Evolutionary conservation across 2,329 filamentous ascomycete species (phyloP).

Genomic region (Ascochyta rabiei): DNA sequence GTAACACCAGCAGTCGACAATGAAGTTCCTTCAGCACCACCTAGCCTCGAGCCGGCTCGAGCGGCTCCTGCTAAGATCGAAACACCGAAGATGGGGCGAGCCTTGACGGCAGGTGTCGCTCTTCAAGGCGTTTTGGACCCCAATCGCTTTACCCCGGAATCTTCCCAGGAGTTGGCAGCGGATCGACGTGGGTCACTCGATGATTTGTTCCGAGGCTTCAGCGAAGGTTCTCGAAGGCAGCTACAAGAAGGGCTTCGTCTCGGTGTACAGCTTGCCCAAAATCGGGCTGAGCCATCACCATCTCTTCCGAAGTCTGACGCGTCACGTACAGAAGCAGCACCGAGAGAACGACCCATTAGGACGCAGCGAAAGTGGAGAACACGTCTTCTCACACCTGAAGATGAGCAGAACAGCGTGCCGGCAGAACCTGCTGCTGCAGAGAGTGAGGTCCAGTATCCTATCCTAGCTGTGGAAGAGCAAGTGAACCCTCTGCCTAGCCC

Average conservation of each 20-base stretch:
- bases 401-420: conserved; percentile 25
- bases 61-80: conserved; percentile 29
- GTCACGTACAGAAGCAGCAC: conserved; percentile 7
- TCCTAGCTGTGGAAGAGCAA: conserved; percentile 20
- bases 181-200: conserved; percentile 39
- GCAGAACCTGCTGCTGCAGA: conserved; percentile 13
- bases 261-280: conserved; percentile 47
- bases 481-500: conserved; percentile 38
- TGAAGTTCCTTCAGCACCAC: conserved; percentile 40
- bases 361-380: conserved; percentile 33
- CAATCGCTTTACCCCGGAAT: conserved; percentile 34
- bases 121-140: conserved; percentile 47
- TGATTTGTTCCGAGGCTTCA: conserved; percentile 49
- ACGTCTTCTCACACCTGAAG: conserved; percentile 46
- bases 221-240: conserved; percentile 47
- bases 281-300: conserved; percentile 23
- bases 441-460: conserved; percentile 38
- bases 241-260: conserved; percentile 47
- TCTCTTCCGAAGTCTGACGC: conserved; percentile 27
- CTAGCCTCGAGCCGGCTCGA: conserved; percentile 31
- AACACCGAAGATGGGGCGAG: conserved; percentile 43
- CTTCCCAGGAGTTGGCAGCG: conserved; percentile 26
- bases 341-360: conserved; percentile 31
- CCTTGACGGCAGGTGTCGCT: conserved; percentile 47
- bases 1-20: conserved; percentile 37